Evolutionary conservation across 108 stramenopile species (phyloP).

Genomic region (Thalassiosira profunda): DNA sequence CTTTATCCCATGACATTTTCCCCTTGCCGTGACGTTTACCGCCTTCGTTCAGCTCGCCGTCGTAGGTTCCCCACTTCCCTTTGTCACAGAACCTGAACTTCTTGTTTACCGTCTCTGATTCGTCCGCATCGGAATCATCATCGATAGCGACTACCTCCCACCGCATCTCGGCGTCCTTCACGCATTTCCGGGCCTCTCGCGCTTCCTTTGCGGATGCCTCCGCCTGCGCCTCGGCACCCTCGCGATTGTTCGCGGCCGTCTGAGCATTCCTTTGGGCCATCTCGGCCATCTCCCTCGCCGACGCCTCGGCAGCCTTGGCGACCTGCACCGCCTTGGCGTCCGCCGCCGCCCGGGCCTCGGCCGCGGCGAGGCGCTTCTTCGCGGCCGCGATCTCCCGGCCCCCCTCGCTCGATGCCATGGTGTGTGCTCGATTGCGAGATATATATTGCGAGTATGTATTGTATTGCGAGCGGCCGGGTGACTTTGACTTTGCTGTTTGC

Average conservation of each 20-base stretch:
- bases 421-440: no score
- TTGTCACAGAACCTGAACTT: constrained; percentile 5
- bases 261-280: no score
- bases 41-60: constrained; percentile 1
- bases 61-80: constrained; percentile 16
- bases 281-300: background rate
- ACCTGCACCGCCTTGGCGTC: background rate
- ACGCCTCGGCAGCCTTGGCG: background rate
- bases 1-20: constrained; percentile 15
- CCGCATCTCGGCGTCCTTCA: background rate
- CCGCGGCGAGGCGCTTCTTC: background rate
- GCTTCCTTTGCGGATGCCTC: no score
- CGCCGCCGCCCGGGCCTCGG: background rate
- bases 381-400: background rate
- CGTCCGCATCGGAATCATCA: no score
- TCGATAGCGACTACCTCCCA: constrained; percentile 1
- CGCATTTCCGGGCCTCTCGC: no score
- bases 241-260: no score
- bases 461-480: no score
- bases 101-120: no score
- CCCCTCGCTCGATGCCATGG: background rate
- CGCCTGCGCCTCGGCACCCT: no score
- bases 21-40: constrained; percentile 20
- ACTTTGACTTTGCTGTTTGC: no score
- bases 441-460: no score